Conservation (phyloP, 768 basidiomycete species). For the Cyclocybe aegerita region DNA sequence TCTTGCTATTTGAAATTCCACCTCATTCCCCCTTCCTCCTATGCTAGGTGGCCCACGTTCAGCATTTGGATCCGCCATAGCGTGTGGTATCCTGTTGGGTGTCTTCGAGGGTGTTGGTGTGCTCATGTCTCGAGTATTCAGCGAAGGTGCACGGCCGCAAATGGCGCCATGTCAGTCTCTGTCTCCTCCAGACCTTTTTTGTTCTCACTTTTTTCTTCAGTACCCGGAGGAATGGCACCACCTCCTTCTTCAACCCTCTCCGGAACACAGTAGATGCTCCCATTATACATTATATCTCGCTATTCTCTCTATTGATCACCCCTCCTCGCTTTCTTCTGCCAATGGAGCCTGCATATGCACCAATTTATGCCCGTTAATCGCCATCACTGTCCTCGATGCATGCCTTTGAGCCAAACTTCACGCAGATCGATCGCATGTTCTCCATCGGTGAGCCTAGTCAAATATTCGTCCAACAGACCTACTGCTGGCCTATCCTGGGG, state of each 20-base stretch:
- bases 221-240: conserved; percentile 57
- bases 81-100: conserved; percentile 94
- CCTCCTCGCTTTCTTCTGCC: conserved; percentile 10
- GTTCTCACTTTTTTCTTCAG: conserved; percentile 22
- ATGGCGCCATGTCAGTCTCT: conserved; percentile 68
- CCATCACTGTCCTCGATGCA: too few relatives aligned
- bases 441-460: too few relatives aligned
- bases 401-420: too few relatives aligned
- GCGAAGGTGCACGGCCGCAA: conserved; percentile 78
- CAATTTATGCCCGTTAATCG: too few relatives aligned
- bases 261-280: conserved; percentile 47
- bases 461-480: too few relatives aligned
- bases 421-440: too few relatives aligned
- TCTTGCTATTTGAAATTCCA: conserved; percentile 3
- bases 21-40: conserved; percentile 2
- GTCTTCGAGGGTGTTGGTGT: conserved; percentile 96
- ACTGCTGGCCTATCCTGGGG: too few relatives aligned
- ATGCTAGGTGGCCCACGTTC: conserved; percentile 84
- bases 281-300: conserved; percentile 16
- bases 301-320: conserved; percentile 26
- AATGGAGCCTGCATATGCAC: too few relatives aligned
- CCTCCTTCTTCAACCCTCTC: conserved; percentile 40
- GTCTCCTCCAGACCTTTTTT: too few relatives aligned
- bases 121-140: conserved; percentile 84
- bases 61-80: conserved; percentile 89